Evolutionary conservation across 805 yeast genomes (phyloP).

Genomic region (Candida ficus): DNA sequence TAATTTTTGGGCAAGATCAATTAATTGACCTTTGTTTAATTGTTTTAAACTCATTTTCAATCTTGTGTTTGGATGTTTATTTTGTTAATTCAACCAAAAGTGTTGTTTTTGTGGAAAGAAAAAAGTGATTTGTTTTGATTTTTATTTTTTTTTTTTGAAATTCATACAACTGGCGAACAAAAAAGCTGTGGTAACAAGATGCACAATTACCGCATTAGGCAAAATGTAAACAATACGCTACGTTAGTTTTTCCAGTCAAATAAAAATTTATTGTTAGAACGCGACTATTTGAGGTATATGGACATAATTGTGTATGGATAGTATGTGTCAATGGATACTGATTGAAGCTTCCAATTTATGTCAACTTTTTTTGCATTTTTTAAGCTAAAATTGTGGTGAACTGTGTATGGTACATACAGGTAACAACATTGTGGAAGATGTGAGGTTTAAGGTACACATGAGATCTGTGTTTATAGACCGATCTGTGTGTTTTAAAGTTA

Average conservation of each 20-base stretch:
- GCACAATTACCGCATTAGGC: slow-evolving; percentile 12
- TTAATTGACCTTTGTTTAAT: slow-evolving; percentile 33
- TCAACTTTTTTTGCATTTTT: too few species aligned
- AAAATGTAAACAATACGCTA: slow-evolving; percentile 18
- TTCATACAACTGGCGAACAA: too few species aligned
- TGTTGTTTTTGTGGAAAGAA: slow-evolving; percentile 4
- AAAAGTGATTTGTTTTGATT: background rate
- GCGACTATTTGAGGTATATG: background rate
- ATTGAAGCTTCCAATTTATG: too few species aligned
- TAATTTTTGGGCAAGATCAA: slow-evolving; percentile 31
- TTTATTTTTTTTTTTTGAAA: slow-evolving; percentile 6
- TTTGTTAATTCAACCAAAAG: background rate
- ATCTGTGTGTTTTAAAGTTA: too few species aligned
- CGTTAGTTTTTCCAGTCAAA: too few species aligned
- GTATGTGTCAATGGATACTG: too few species aligned
- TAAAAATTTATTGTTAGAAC: background rate
- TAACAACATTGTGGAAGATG: too few species aligned
- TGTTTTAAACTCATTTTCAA: slow-evolving; percentile 28
- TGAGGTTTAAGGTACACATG: too few species aligned
- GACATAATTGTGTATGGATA: too few species aligned
- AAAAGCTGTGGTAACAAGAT: slow-evolving; percentile 2
- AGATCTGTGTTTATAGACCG: too few species aligned
- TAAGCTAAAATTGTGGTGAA: too few species aligned
- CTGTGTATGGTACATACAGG: too few species aligned
- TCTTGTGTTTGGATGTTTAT: background rate